Percentiles rank a stretch among this genome's conserved stretches.
Evolutionary conservation across 2,329 filamentous ascomycete genomes (phyloP).

Genomic region (Coniella vitis): DNA sequence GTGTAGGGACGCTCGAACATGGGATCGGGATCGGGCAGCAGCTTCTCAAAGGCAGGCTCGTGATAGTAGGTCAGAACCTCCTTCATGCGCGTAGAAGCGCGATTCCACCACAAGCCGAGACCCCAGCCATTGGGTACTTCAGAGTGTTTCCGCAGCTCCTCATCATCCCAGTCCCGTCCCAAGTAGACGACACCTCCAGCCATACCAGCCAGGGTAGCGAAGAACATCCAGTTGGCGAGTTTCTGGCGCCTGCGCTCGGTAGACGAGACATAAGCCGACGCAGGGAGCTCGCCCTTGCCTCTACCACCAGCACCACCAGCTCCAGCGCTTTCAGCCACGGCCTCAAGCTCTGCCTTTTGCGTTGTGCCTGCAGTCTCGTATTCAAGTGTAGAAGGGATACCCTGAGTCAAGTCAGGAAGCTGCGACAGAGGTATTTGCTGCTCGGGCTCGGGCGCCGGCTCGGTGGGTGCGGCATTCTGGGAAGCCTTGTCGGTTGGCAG

Average conservation of each 20-base stretch:
- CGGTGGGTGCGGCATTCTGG: constrained; percentile 7
- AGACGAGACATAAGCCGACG: constrained; percentile 83
- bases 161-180: constrained; percentile 80
- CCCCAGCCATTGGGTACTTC: constrained; percentile 78
- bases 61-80: constrained; percentile 88
- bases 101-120: constrained; percentile 68
- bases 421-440: constrained; percentile 52
- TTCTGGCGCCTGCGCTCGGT: constrained; percentile 73
- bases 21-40: constrained; percentile 77
- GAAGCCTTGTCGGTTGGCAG: background rate
- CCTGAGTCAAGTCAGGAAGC: constrained; percentile 86
- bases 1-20: constrained; percentile 83
- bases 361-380: constrained; percentile 57
- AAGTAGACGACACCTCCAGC: constrained; percentile 63
- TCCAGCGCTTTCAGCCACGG: constrained; percentile 30
- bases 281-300: constrained; percentile 61
- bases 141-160: constrained; percentile 62
- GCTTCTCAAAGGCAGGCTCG: constrained; percentile 88
- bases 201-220: constrained; percentile 47
- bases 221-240: constrained; percentile 70
- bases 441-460: constrained; percentile 28
- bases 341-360: constrained; percentile 28
- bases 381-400: constrained; percentile 85
- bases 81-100: constrained; percentile 66
- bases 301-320: constrained; percentile 36